phyloP scores from a whole-genome alignment of 805 yeast genomes.

The Nakazawaea laoshanensis region DNA sequence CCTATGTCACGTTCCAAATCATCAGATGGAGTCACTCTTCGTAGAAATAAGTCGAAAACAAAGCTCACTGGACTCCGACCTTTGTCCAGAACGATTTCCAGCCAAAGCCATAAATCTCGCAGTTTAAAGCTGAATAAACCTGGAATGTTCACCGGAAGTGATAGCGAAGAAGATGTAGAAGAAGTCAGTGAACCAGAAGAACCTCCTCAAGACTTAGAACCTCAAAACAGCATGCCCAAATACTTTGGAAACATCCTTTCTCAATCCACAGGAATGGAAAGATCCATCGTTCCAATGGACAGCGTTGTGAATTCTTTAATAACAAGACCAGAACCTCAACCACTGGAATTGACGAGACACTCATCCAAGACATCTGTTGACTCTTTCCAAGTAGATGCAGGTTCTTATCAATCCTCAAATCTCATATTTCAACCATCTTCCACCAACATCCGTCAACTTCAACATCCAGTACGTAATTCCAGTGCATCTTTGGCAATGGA shows the following conservation, averaged over 20 bases:
- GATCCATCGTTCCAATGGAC: constrained; percentile 20
- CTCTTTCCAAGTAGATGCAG: too few species aligned
- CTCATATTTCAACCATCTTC: constrained; percentile 14
- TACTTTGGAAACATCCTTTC: constrained; percentile 27
- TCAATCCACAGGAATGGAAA: constrained; percentile 44
- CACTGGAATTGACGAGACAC: neutral
- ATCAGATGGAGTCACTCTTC: constrained; percentile 20
- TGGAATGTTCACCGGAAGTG: constrained; percentile 12
- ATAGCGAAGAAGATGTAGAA: constrained; percentile 31
- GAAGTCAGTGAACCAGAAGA: constrained; percentile 22
- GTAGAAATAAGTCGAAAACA: constrained; percentile 10
- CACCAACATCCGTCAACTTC: constrained; percentile 10
- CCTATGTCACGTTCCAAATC: constrained; percentile 24
- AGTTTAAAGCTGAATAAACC: neutral
- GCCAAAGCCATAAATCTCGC: constrained; percentile 7
- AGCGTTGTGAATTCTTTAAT: neutral
- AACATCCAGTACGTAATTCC: neutral
- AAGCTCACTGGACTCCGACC: constrained; percentile 16
- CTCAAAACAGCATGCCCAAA: constrained; percentile 9
- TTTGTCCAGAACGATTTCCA: constrained; percentile 17
- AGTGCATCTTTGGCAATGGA: constrained; percentile 6
- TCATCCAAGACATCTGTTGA: constrained; percentile 1
- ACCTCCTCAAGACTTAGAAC: neutral
- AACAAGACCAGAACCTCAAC: neutral
- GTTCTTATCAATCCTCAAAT: constrained; percentile 9